Percentiles rank a stretch among this genome's conserved stretches.
phyloP scores from a whole-genome alignment of 176 grass and related monocot genomes.

The Coix lacrymajobi region DNA sequence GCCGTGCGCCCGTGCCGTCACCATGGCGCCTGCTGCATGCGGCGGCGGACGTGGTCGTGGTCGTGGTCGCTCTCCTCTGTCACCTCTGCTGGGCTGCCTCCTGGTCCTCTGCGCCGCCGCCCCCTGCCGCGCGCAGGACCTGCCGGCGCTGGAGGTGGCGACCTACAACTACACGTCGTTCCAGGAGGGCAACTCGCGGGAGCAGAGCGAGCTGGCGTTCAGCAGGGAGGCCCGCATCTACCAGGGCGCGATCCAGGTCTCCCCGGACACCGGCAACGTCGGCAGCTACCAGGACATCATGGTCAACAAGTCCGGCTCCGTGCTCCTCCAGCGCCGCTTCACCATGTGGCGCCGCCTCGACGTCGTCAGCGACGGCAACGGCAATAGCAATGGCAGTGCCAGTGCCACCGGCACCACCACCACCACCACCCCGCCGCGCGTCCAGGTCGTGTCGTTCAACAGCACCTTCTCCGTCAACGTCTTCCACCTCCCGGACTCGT shows the following conservation, averaged over 20 bases:
- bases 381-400: neutral
- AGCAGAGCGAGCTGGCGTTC: neutral
- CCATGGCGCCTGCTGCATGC: neutral
- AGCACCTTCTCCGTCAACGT: conserved; percentile 57
- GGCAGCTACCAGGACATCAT: neutral
- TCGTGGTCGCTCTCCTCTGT: conserved; percentile 2
- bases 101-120: neutral
- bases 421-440: too few relatives aligned
- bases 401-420: too few relatives aligned
- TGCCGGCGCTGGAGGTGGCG: neutral
- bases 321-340: conserved; percentile 31
- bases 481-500: neutral
- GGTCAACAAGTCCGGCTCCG: conserved; percentile 41
- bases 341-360: conserved; percentile 27
- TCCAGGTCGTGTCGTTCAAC: conserved; percentile 50
- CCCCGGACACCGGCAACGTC: conserved; percentile 24
- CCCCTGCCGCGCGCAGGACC: neutral
- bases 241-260: conserved; percentile 52
- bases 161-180: conserved; percentile 26
- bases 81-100: neutral
- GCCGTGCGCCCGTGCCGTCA: neutral
- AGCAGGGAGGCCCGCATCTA: neutral
- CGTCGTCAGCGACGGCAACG: neutral
- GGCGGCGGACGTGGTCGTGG: neutral
- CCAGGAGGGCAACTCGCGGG: neutral